These are phyloP conservation scores for Grammothele lineata DNA, from an alignment of 768 basidiomycete species.

Conservation along the genomic window DNA sequence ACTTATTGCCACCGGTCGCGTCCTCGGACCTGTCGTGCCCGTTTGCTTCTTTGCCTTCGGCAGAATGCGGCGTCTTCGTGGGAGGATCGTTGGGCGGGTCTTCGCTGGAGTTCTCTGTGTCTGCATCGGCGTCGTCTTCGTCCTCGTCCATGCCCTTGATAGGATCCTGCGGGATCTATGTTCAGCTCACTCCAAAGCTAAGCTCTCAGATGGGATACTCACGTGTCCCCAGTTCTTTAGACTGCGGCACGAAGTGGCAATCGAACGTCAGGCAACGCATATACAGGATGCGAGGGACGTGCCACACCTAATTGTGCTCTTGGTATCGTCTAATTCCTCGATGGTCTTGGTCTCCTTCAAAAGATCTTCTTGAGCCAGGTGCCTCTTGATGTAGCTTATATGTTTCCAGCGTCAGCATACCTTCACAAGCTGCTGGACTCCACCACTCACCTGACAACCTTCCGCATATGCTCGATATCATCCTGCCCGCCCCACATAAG, in stretches of 20 bases:
- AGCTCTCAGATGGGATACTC: too few species aligned
- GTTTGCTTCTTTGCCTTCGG: too few species aligned
- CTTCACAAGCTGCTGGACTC: background rate
- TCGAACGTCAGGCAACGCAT: too few species aligned
- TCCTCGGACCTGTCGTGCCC: too few species aligned
- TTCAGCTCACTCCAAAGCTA: too few species aligned
- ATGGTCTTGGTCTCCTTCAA: constrained; percentile 28
- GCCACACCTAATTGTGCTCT: constrained; percentile 30
- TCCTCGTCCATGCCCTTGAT: constrained; percentile 24
- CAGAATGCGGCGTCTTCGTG: too few species aligned
- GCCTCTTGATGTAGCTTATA: constrained; percentile 27
- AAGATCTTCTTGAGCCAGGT: constrained; percentile 29
- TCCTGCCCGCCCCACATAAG: constrained; percentile 19
- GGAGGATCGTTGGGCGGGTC: too few species aligned
- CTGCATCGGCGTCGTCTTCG: background rate
- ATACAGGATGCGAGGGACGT: too few species aligned
- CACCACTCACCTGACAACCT: constrained; percentile 27
- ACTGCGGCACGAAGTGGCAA: constrained; percentile 10
- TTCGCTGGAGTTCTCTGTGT: background rate
- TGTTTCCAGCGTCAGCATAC: background rate
- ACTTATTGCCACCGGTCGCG: too few species aligned
- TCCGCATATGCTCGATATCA: constrained; percentile 30
- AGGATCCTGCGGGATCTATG: constrained; percentile 21
- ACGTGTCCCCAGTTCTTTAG: constrained; percentile 33
- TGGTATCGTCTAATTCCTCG: constrained; percentile 27